phyloP scores from a whole-genome alignment of 2,329 filamentous ascomycete species.

The Tetracladium maxilliforme region DNA sequence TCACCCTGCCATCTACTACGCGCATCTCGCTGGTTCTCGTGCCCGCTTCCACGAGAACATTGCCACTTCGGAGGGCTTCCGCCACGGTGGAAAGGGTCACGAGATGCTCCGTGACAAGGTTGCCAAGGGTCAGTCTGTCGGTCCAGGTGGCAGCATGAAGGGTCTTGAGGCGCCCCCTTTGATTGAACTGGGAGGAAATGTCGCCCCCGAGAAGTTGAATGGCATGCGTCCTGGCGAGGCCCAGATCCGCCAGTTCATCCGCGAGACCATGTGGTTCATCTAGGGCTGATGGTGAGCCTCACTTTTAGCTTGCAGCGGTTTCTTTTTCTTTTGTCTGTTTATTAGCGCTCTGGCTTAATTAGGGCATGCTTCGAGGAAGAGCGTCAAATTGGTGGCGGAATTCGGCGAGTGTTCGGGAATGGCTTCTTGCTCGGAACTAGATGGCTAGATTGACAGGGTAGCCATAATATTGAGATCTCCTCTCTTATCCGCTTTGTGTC shows the following conservation, averaged over 20 bases:
- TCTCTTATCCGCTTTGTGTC: too few relatives aligned
- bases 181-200: background rate
- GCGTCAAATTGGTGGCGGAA: too few relatives aligned
- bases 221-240: constrained; percentile 4
- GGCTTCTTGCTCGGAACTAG: too few relatives aligned
- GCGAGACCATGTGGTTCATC: constrained; percentile 17
- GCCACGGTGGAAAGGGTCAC: constrained; percentile 24
- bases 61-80: constrained; percentile 26
- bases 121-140: constrained; percentile 7
- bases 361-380: too few relatives aligned
- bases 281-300: constrained; percentile 7
- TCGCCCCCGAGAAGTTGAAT: background rate
- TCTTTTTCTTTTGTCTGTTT: constrained; percentile 1
- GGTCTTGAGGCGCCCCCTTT: background rate
- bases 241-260: constrained; percentile 7
- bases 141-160: constrained; percentile 7
- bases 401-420: too few relatives aligned
- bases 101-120: constrained; percentile 9
- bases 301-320: background rate
- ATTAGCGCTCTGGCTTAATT: too few relatives aligned
- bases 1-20: constrained; percentile 85
- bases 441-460: too few relatives aligned
- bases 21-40: constrained; percentile 74
- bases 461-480: too few relatives aligned
- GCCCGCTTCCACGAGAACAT: constrained; percentile 58